A percentile compares a stretch with the other conserved stretches of the same genome.
Conservation (phyloP, 2,329 filamentous ascomycete species). For the Piedraia hortae region DNA sequence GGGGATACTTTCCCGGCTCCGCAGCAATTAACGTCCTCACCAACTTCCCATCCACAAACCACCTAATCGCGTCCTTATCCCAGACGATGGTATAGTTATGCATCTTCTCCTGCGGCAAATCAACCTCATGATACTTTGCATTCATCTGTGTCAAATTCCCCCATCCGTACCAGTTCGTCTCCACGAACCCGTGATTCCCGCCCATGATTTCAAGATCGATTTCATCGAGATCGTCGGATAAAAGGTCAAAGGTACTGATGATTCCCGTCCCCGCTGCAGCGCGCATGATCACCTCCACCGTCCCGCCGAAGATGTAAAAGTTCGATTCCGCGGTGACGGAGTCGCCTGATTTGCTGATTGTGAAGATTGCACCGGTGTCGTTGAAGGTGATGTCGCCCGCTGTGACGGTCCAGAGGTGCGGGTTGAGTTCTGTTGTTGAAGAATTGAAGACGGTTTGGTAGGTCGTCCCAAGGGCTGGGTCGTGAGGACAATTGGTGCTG, state of each 20-base stretch:
- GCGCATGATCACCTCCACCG: constrained; percentile 51
- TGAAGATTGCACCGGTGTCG: constrained; percentile 35
- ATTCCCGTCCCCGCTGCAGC: constrained; percentile 48
- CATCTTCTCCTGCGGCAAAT: constrained; percentile 27
- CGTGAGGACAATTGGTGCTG: constrained; percentile 34
- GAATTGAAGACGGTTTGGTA: constrained; percentile 38
- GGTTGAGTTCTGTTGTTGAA: constrained; percentile 21
- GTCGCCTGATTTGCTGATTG: constrained; percentile 38
- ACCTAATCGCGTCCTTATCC: constrained; percentile 38
- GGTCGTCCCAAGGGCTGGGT: constrained; percentile 39
- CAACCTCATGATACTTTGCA: constrained; percentile 31
- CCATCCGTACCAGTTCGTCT: constrained; percentile 55
- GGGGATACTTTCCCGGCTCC: constrained; percentile 26
- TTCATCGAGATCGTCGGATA: constrained; percentile 65
- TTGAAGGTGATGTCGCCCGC: constrained; percentile 34
- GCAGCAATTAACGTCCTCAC: constrained; percentile 31
- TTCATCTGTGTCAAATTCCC: constrained; percentile 35
- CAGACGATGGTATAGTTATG: constrained; percentile 48
- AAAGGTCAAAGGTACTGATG: constrained; percentile 54
- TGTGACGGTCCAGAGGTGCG: constrained; percentile 21
- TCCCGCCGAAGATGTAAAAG: constrained; percentile 71
- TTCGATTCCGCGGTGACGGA: constrained; percentile 52
- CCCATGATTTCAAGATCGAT: constrained; percentile 71
- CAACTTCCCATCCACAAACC: constrained; percentile 38
- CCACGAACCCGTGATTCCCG: constrained; percentile 30